Base-by-base conservation (phyloP, 306 rosid genomes). In the Aeschynomene evenia region DNA sequence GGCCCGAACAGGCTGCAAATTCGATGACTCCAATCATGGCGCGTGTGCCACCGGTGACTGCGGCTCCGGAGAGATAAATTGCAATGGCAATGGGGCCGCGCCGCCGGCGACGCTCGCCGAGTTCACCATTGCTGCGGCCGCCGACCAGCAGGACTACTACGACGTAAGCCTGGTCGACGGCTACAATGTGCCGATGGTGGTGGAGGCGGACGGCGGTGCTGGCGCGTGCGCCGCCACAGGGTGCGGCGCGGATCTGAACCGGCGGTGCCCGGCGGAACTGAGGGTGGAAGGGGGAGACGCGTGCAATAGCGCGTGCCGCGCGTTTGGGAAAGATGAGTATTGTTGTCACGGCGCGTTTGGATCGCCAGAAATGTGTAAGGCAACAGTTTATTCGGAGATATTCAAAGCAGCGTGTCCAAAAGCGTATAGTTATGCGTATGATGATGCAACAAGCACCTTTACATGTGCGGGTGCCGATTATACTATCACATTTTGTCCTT, bases 111-210 rank as follows among this genome's bases (percentile, higher is more conserved):
- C 98, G 0, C 77, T 94, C 3, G 98, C 95, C 0, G 97, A 94
- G 75, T 87, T 94, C 80, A 94, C 97, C 0, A 79, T 94, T 0
- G 96, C 88, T 4, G 56, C 83, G 0, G 87, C 77, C 1, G 4
- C 36, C 91, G 75, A 0, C 52, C 91, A 0, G 77, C 66, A 40
- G 11, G 98, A 94, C 53, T 94, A 76, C 79, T 94, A 94, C 50
- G 98, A 94, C 11, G 98, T 93, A 14, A 93, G 98, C 77, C 84
- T 93, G 1, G 98, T 93, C 0, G 98, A 93, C 29, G 98, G 98
- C 4, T 93, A 86, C 56, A 93, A 93, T 37, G 40, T 93, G 5
- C 98, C 96, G 0, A 68, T 93, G 94, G 7, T 90, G 26, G 85
- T 93, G 1, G 91, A 90, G 14, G 78, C 85, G 1, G 85, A 37